These are phyloP conservation scores for Mycena epipterygia DNA, from an alignment of 768 basidiomycete genomes.

Conservation along the genomic window DNA sequence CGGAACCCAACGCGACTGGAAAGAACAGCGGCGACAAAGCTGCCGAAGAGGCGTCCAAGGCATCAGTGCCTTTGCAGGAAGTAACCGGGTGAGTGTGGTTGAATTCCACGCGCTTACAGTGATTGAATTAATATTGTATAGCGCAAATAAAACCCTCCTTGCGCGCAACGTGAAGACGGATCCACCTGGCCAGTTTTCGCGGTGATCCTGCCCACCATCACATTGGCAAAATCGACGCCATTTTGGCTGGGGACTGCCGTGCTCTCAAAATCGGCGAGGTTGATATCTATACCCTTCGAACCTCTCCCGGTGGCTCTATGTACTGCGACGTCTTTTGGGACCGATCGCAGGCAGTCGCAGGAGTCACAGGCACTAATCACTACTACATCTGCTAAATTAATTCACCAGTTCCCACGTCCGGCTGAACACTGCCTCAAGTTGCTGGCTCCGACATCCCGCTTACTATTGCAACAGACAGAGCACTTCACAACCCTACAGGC, in stretches of 20 bases:
- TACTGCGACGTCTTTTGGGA: not conserved
- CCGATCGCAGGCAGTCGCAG: not conserved
- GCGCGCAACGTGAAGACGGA: not conserved
- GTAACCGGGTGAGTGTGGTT: constrained; percentile 7
- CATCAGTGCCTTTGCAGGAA: not conserved
- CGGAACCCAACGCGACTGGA: not conserved
- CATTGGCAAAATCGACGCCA: not conserved
- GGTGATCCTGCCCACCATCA: not conserved
- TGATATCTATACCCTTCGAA: not conserved
- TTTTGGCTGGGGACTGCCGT: not conserved
- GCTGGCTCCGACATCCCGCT: not conserved
- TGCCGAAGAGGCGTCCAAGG: not conserved
- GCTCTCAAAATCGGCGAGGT: not conserved
- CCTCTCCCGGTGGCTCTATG: not conserved
- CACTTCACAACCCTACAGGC: not conserved
- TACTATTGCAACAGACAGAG: not conserved
- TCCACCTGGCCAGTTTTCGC: not conserved
- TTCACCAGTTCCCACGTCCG: no score
- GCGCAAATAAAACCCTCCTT: constrained; percentile 2
- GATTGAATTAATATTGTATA: not conserved
- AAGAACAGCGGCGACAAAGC: constrained; percentile 10
- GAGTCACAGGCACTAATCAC: not conserved
- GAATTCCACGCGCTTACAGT: not conserved
- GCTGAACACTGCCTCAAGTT: not conserved
- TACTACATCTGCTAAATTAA: no score